Evolutionary conservation across 2,329 filamentous ascomycete species (phyloP).

Genomic region (Dactylellina haptotyla): DNA sequence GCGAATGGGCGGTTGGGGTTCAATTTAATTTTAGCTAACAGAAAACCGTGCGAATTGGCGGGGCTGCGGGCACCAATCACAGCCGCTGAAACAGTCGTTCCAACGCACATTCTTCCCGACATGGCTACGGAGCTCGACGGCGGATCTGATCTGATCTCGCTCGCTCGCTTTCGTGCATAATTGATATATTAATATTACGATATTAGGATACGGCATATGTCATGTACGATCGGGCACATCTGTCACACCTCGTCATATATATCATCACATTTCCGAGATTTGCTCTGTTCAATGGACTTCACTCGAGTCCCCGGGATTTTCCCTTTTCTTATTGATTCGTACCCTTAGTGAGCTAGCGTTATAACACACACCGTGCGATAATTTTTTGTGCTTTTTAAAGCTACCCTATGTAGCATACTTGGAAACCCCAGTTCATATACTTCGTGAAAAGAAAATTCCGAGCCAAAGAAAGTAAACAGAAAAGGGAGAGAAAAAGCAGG

Average conservation of each 20-base stretch:
- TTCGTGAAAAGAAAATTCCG: neutral
- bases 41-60: no score
- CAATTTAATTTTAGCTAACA: neutral
- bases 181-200: no score
- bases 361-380: neutral
- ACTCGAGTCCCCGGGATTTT: neutral
- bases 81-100: neutral
- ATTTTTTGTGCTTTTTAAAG: neutral
- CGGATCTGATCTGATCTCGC: neutral
- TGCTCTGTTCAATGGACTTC: no score
- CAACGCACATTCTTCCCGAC: neutral
- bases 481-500: neutral
- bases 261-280: no score
- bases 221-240: neutral
- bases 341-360: neutral
- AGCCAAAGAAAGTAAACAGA: neutral
- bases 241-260: neutral
- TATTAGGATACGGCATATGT: no score
- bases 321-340: neutral
- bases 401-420: neutral
- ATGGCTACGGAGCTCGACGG: slow-evolving; percentile 1
- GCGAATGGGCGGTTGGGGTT: neutral
- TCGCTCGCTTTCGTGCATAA: no score
- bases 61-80: slow-evolving; percentile 50
- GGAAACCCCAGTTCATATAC: neutral